Evolutionary conservation across 2,329 filamentous ascomycete species (phyloP).

Genomic region (Ophiocordyceps robertsii): DNA sequence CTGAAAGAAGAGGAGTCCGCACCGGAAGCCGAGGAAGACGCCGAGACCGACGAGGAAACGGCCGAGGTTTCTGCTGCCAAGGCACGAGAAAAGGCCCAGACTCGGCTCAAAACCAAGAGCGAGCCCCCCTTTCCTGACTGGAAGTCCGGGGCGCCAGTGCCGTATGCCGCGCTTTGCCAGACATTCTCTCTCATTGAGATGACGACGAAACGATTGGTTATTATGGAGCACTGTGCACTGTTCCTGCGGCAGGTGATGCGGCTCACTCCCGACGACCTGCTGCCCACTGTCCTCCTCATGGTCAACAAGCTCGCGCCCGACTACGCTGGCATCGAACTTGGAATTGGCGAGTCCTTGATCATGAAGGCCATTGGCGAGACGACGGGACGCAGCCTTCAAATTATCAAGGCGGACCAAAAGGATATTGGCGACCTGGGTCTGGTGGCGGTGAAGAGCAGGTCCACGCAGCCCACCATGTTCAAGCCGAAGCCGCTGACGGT

Average conservation of each 20-base stretch:
- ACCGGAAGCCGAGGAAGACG: constrained; percentile 31
- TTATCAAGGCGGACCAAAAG: constrained; percentile 92
- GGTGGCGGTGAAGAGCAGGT: constrained; percentile 89
- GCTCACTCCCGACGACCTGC: constrained; percentile 73
- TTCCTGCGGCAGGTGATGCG: constrained; percentile 92
- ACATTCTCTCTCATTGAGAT: constrained; percentile 93
- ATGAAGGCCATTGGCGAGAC: constrained; percentile 98
- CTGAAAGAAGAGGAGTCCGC: constrained; percentile 13
- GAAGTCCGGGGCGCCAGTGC: constrained; percentile 77
- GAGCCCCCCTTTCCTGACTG: constrained; percentile 92
- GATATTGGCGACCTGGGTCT: constrained; percentile 92
- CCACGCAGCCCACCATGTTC: constrained; percentile 96
- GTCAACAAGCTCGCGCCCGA: constrained; percentile 96
- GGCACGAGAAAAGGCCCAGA: constrained; percentile 67
- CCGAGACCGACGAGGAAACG: constrained; percentile 47
- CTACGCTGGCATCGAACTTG: constrained; percentile 89
- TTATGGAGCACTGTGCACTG: constrained; percentile 75
- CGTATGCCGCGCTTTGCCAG: constrained; percentile 85
- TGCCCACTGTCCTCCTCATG: constrained; percentile 87
- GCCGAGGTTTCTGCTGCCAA: constrained; percentile 55
- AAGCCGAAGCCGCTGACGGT: constrained; percentile 88
- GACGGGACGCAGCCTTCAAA: constrained; percentile 72
- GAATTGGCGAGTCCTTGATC: constrained; percentile 95
- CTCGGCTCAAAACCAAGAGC: constrained; percentile 50
- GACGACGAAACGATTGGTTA: constrained; percentile 82